These are phyloP conservation scores for Phyllosticta citriasiana DNA, from an alignment of 2,329 filamentous ascomycete species.

Conservation along the genomic window DNA sequence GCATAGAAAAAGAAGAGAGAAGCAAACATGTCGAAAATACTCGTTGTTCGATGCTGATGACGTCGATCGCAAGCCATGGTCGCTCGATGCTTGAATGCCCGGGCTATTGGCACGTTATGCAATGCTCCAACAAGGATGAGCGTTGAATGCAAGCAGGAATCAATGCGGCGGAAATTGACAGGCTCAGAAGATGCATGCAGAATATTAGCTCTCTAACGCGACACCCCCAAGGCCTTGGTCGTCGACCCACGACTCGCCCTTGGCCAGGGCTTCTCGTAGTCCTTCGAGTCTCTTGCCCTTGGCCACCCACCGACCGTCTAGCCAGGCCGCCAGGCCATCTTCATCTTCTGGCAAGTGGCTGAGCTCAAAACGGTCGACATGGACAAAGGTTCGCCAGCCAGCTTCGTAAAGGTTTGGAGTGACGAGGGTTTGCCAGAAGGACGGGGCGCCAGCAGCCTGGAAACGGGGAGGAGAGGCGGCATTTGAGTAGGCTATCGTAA, in stretches of 20 bases:
- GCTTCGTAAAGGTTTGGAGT: constrained; percentile 14
- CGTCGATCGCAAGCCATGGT: too few species aligned
- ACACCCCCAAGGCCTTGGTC: background rate
- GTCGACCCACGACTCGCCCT: constrained; percentile 1
- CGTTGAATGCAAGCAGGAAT: background rate
- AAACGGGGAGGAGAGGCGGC: constrained; percentile 17
- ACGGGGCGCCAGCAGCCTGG: constrained; percentile 15
- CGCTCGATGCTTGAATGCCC: background rate
- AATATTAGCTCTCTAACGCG: background rate
- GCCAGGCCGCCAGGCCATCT: constrained; percentile 23
- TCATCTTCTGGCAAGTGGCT: constrained; percentile 19
- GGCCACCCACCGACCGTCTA: constrained; percentile 26
- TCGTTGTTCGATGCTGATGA: background rate
- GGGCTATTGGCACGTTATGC: background rate
- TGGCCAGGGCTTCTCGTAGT: constrained; percentile 12
- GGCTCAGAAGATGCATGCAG: background rate
- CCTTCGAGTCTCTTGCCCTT: constrained; percentile 26
- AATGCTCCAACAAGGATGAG: background rate
- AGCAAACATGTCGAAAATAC: background rate
- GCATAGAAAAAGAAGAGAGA: background rate
- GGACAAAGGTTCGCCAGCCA: constrained; percentile 22
- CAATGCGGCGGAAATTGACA: background rate
- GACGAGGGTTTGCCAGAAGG: constrained; percentile 22
- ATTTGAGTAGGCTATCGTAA: constrained; percentile 29
- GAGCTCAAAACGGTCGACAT: constrained; percentile 23